Evolutionary conservation across 1,139 yeast genomes (phyloP).

Genomic region (Protomyces macrosporus): DNA sequence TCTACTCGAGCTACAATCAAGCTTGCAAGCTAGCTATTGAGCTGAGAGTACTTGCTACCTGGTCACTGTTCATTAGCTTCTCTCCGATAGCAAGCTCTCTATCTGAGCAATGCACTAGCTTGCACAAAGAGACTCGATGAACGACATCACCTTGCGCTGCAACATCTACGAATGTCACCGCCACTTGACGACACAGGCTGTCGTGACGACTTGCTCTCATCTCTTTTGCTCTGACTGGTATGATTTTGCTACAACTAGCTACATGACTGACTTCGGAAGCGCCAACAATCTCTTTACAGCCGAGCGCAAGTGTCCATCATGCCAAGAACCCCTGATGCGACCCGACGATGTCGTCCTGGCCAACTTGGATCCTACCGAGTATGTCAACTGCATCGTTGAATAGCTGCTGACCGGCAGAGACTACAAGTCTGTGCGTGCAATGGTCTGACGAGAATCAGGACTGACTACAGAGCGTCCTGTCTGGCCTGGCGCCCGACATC

Average conservation of each 20-base stretch:
- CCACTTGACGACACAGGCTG: constrained; percentile 27
- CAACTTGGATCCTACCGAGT: constrained; percentile 30
- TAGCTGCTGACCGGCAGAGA: constrained; percentile 19
- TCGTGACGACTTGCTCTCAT: constrained; percentile 32
- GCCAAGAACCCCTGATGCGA: constrained; percentile 27
- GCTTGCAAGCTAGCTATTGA: too few species aligned
- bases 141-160: constrained; percentile 28
- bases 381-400: not conserved
- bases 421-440: constrained; percentile 27
- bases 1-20: too few species aligned
- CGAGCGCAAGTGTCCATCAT: constrained; percentile 28
- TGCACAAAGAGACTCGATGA: not conserved
- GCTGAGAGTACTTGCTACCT: too few species aligned
- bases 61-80: too few species aligned
- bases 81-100: too few species aligned
- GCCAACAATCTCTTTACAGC: constrained; percentile 26
- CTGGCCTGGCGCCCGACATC: constrained; percentile 30
- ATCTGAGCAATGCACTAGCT: too few species aligned
- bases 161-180: constrained; percentile 28
- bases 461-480: constrained; percentile 27
- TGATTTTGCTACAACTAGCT: not conserved
- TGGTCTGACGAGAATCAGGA: not conserved
- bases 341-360: constrained; percentile 31
- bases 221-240: constrained; percentile 29
- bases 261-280: not conserved